Conservation (phyloP, 75 land plant species). For the Cupressus sempervirens region DNA sequence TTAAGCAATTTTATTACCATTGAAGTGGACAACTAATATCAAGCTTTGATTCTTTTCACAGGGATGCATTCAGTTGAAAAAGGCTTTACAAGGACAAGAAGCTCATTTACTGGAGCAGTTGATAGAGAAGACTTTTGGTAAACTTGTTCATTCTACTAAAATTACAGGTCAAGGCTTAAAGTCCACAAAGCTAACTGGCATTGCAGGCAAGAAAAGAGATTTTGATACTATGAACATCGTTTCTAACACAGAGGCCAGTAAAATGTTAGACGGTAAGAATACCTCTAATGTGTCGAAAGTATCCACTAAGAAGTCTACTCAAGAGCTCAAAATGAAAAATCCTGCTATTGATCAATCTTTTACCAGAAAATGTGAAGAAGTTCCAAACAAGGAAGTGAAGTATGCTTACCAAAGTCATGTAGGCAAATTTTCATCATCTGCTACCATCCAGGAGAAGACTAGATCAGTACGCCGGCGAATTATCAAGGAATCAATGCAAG, state of each 20-base stretch:
- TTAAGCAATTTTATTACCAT: background rate
- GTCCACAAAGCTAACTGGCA: slow-evolving; percentile 3
- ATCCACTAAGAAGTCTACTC: background rate
- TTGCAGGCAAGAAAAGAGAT: slow-evolving; percentile 5
- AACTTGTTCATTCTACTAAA: background rate
- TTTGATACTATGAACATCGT: background rate
- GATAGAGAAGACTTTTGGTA: background rate
- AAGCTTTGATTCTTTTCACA: background rate
- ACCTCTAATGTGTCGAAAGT: background rate
- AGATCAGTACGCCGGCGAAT: background rate
- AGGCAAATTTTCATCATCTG: background rate
- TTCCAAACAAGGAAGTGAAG: slow-evolving; percentile 3
- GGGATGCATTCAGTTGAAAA: slow-evolving; percentile 4
- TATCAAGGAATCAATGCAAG: background rate
- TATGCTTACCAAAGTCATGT: background rate
- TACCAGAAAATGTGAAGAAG: background rate
- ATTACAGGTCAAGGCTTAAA: background rate
- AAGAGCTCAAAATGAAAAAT: background rate
- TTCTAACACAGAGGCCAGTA: background rate
- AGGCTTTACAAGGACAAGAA: background rate
- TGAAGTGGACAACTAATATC: background rate
- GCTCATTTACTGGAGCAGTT: background rate
- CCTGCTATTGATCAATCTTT: background rate
- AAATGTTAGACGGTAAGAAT: background rate
- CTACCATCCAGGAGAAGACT: background rate